Evolutionary conservation across 2,329 filamentous ascomycete species (phyloP), one percentile per base, ranked within the genome.

Genomic region (Paracorniculantispora psalliotae): DNA sequence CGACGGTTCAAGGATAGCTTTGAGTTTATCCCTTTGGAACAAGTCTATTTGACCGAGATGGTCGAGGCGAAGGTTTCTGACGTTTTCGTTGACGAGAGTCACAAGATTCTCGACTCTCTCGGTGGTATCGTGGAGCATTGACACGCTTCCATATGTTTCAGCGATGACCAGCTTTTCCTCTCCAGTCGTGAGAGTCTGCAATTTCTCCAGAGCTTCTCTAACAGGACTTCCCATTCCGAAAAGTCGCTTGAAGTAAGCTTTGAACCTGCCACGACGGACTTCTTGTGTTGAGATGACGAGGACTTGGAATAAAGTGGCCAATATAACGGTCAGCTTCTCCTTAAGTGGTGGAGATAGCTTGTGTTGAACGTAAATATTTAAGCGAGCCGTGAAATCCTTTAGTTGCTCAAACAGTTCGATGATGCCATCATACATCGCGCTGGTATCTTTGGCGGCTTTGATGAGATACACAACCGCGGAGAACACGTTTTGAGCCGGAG

Each of bases 91-190:
- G 54, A 76, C 68, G 37, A 75, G 65, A 1, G 61, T 68, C 25
- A 75, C 67, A 28, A 73, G 64, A 4, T 67, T 66, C 25, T 74
- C 67, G 3, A 76, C 68, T 1, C 68, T 65, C 28, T 75, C 74
- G 0, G 73, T 72, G 12, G 72, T 72, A 25, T 69, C 62, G 35
- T 72, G 69, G n/a, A 75, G 68, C 46, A 69, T 63, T 0, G 68
- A 68, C 6, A 77, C 72, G 6, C 70, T 69, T 1, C 71, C 72
- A 47, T 75, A 73, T 0, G 74, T 79, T 57, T 79, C 75, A 4
- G 77, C 78, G 15, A 77, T 66, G 15, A 79, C 77, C 19, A 79
- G 69, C 0, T 72, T 64, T 57, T 72, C 72, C 59, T 80, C 78
- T 10, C 70, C 72, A 19, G 73, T 63, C 2, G 75, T 79, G 3